Conservation (phyloP, 73 alveolate genomes). For the Tetrahymena elliotti region DNA sequence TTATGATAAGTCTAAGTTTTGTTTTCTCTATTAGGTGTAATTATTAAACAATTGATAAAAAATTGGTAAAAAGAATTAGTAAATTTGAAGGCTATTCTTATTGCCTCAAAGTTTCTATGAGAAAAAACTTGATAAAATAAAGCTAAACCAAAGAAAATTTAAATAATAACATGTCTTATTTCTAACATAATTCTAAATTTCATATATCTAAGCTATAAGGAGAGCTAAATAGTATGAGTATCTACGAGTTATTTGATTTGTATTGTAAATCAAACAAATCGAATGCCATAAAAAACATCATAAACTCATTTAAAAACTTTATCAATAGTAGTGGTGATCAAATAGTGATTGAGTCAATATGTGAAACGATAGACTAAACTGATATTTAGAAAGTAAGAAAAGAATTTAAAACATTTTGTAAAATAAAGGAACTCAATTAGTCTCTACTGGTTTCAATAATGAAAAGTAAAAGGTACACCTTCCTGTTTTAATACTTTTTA, state of each 20-base stretch:
- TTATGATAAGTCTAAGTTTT: no score
- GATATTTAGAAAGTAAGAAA: neutral
- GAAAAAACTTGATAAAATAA: no score
- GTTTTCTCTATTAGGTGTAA: no score
- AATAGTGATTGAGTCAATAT: neutral
- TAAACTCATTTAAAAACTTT: neutral
- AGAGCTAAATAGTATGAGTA: neutral
- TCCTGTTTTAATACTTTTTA: neutral
- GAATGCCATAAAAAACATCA: neutral
- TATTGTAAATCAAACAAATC: neutral
- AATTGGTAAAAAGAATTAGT: no score
- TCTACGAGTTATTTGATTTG: neutral
- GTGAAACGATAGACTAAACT: neutral
- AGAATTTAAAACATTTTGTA: neutral
- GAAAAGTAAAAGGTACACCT: neutral
- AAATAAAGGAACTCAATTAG: neutral
- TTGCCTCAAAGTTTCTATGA: no score
- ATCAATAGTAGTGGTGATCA: neutral
- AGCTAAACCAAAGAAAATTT: no score
- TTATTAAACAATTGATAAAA: no score
- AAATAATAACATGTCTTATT: neutral
- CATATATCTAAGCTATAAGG: neutral
- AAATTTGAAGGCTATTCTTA: no score
- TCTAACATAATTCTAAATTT: neutral
- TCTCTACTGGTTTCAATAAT: neutral